Base-by-base conservation (phyloP, 148 eudicot species). In the Fagopyrum tataricum region DNA sequence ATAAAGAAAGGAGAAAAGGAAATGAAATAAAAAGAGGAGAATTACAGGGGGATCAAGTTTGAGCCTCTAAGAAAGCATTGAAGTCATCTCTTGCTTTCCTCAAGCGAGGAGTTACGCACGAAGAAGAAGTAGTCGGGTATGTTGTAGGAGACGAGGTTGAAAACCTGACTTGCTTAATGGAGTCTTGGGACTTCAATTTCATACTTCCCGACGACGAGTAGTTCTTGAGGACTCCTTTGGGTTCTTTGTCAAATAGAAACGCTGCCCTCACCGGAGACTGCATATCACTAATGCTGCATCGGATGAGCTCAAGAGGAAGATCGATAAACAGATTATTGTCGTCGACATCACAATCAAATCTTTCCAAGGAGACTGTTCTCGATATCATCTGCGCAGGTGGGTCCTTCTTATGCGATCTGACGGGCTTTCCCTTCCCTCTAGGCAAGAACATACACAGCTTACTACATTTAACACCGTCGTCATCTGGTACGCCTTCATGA, bases 391-490 rank as follows among this genome's bases (percentile, higher is more conserved):
- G 37, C 37, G 37, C 37, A 4, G 76, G 78, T 11, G 71, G 74
- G 23, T 79, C 80, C 7, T 31, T 51, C 41, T 72, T 48, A 13
- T 77, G 78, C 6, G 86, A 75, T 74, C 82, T 84, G 23, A 84
- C 86, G 0, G 86, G 78, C 75, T 90, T 92, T 42, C 81, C 95
- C 49, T 85, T 92, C 4, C 97, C 89, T 3, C 89, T 86, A 4
- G 97, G 96, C 41, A 90, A 48, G 82, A 88, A 88, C 84, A 92
- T 84, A 75, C 97, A 92, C 15, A 90, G 71, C 7, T 90, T 87
- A 20, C 92, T 90, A 40, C 97, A 92, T 78, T 88, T 90, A 73
- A 92, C 84, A 48, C 80, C 81, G 3, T 51, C 81, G 3, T 51
- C 56, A 51, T 83, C 92, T 0, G 44, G 26, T n/a, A 51, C 12